Evolutionary conservation across 441 rosid species (phyloP), one percentile per base, ranked within the genome.

Genomic region (Aleurites moluccanus): DNA sequence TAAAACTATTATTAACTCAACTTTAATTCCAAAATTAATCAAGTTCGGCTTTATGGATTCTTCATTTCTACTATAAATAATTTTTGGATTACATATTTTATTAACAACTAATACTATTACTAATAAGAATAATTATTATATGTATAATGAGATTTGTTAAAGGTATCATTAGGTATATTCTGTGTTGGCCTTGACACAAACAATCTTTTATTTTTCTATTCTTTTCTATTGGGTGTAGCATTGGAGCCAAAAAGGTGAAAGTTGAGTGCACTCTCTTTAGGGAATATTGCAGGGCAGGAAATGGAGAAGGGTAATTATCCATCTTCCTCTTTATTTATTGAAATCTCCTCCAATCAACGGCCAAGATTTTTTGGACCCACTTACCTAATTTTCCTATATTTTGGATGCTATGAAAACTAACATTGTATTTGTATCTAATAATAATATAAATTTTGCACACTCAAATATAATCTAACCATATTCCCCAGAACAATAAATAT

Each of bases 181-280:
- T 67, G 38, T 72, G 85, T 52, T 73, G 62, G 80, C 74, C 64
- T 80, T 78, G 65, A 60, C 75, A 60, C 72, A 67, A 56, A 76
- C 73, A 79, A 63, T 45, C 64, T 14, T 72, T 33, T 55, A 49
- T n/a, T 6, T 66, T 28, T 42, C 21, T 64, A 61, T 72, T 65
- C 6, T 70, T 70, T 61, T 42, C 33, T 67, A 57, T 76, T 84
- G 62, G 73, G 78, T 64, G 77, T 85, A 94, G 99, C 92, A 92
- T 94, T 86, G 99, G 99, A 65, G 99, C 97, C 66, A 90, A 88
- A 81, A 94, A 88, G 87, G 97, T 94, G 84, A 92, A 92, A 84
- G 91, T 93, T 72, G 94, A 90, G 86, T 84, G 94, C 91, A 84
- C 97, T 62, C 80, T 77, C 78, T 90, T 92, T 64, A 82, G 89